These are phyloP conservation scores for Penicillium sp. DNA, from an alignment of 2,329 filamentous ascomycete genomes.

Conservation along the genomic window DNA sequence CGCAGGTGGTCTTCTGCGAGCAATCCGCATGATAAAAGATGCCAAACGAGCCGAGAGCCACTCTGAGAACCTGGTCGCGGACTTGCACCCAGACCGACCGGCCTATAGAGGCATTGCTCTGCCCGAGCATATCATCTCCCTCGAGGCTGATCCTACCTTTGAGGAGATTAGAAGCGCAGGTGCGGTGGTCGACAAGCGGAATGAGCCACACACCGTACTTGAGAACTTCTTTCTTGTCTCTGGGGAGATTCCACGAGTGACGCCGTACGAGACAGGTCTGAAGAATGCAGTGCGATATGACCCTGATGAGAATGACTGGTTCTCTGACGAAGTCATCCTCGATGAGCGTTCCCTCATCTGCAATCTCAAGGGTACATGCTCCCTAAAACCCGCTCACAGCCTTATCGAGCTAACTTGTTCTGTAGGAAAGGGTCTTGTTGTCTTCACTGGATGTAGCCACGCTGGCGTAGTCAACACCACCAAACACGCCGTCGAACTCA, in stretches of 20 bases:
- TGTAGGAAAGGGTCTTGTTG: conserved; percentile 52
- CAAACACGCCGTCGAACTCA: conserved; percentile 47
- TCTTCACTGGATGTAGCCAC: conserved; percentile 59
- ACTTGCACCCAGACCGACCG: conserved; percentile 56
- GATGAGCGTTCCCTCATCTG: conserved; percentile 58
- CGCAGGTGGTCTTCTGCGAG: conserved; percentile 51
- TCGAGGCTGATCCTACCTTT: conserved; percentile 56
- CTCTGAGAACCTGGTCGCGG: conserved; percentile 40
- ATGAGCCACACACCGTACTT: conserved; percentile 48
- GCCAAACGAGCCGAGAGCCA: conserved; percentile 35
- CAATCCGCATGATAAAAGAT: conserved; percentile 50
- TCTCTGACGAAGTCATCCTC: conserved; percentile 50
- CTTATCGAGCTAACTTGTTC: not conserved
- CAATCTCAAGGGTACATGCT: conserved; percentile 49
- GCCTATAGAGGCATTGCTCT: conserved; percentile 51
- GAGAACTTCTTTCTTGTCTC: conserved; percentile 56
- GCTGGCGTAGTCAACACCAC: conserved; percentile 56
- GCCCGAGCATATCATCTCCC: conserved; percentile 45
- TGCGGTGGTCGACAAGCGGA: conserved; percentile 41
- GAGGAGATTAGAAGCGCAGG: conserved; percentile 49
- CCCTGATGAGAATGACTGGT: conserved; percentile 45
- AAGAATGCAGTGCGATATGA: conserved; percentile 49
- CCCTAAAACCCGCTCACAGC: not conserved
- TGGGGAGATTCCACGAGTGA: conserved; percentile 53
- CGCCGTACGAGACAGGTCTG: conserved; percentile 52